Conservation (phyloP, 805 yeast genomes). For the Candida nitratophila region DNA sequence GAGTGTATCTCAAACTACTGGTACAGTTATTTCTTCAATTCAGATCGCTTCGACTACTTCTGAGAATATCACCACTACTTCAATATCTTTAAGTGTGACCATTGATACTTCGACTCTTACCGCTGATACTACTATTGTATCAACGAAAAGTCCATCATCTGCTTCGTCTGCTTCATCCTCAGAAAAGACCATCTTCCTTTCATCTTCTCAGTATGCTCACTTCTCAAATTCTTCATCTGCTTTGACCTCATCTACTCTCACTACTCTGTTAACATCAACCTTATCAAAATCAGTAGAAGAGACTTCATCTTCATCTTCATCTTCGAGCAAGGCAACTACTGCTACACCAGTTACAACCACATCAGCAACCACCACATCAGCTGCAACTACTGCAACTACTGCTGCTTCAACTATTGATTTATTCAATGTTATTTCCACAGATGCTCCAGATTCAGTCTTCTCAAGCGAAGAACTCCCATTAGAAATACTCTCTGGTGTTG, state of each 20-base stretch:
- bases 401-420: constrained; percentile 31
- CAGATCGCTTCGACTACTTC: background rate
- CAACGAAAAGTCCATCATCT: constrained; percentile 3
- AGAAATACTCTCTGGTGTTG: constrained; percentile 39
- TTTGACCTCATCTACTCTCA: background rate
- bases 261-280: background rate
- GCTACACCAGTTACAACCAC: constrained; percentile 9
- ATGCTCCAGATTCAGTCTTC: constrained; percentile 40
- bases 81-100: constrained; percentile 18
- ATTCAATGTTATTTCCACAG: constrained; percentile 41
- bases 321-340: background rate
- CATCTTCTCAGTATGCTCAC: background rate
- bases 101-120: constrained; percentile 19
- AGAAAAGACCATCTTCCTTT: background rate
- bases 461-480: constrained; percentile 37
- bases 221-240: constrained; percentile 1
- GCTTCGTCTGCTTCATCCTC: background rate
- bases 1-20: constrained; percentile 2
- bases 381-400: constrained; percentile 3
- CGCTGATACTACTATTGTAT: constrained; percentile 11
- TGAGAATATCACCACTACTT: constrained; percentile 1
- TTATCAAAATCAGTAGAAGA: constrained; percentile 1
- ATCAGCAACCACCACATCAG: too few species aligned
- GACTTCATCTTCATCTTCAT: constrained; percentile 1
- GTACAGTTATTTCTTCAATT: constrained; percentile 6